A percentile compares a stretch with the other conserved stretches of the same genome.
Conservation (phyloP, 257 asterid genomes). For the Jacaranda copaia region DNA sequence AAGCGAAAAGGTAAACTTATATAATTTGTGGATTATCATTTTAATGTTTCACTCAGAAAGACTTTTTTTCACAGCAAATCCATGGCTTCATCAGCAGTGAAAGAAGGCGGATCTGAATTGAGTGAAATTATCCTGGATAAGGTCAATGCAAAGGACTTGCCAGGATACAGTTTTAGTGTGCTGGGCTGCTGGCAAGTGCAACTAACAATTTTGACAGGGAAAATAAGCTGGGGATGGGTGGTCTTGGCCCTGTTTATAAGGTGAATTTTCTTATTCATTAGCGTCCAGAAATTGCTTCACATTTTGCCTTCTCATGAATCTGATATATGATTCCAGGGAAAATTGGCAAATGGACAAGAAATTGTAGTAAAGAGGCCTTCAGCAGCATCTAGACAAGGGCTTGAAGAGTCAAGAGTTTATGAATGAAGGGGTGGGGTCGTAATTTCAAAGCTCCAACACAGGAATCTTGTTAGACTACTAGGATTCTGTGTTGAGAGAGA, state of each 20-base stretch:
- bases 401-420: slow-evolving; percentile 18
- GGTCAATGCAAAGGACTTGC: slow-evolving; percentile 16
- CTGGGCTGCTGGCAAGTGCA: slow-evolving; percentile 22
- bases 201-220: slow-evolving; percentile 19
- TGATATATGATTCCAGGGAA: not conserved
- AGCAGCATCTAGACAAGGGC: slow-evolving; percentile 11
- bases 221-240: slow-evolving; percentile 37
- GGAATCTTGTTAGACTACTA: slow-evolving; percentile 14
- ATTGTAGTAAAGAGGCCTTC: slow-evolving; percentile 25
- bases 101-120: not conserved
- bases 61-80: not conserved
- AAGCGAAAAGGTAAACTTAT: not conserved
- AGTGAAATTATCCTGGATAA: not conserved
- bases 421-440: slow-evolving; percentile 20
- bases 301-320: not conserved
- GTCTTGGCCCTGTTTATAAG: slow-evolving; percentile 36
- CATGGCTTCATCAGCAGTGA: not conserved
- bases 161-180: slow-evolving; percentile 17
- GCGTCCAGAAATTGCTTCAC: too few species aligned
- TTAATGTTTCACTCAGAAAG: not conserved
- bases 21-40: not conserved
- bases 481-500: slow-evolving; percentile 19
- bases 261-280: not conserved
- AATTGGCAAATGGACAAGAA: slow-evolving; percentile 12
- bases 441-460: slow-evolving; percentile 27